Base-by-base conservation (phyloP, 2,329 filamentous ascomycete genomes). In the Penicillium sp. region DNA sequence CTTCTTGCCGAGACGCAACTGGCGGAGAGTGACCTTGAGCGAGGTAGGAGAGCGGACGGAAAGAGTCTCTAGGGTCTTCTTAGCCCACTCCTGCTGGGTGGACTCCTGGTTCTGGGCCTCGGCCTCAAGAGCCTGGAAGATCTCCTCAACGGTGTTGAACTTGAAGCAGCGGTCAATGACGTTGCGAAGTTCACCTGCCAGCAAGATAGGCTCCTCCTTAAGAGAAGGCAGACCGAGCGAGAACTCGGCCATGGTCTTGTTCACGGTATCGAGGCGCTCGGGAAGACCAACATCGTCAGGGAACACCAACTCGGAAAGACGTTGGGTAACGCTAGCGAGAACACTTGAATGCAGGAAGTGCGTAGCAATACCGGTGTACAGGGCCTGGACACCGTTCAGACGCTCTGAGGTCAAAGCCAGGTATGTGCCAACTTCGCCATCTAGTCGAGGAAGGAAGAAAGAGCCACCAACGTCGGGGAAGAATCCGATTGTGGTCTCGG, bases 401-500 rank as follows among this genome's bases (percentile, higher is more conserved):
- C 85, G 83, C 68, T 93, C 88, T 68, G 91, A 94, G 7, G 94
- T 99, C 58, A 99, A 80, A 18, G 91, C 94, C 41, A 99, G 85
- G 74, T 97, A 99, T 18, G 89, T 96, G 52, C 94, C 94, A 51
- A 95, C 75, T 53, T 85, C 79, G 45, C 94, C 94, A 65, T 95
- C 85, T 80, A 99, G 85, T 58, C 91, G 83, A 15, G 94, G 90
- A 49, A 99, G 80, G 80, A 97, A 97, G 79, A 97, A 99, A 10
- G 90, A 95, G 29, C 88, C 95, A 56, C 94, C 94, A 45, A 99
- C 94, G 67, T 99, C 95, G 6, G 95, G 94, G 81, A 99, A 99
- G 80, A 97, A 96, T 36, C 94, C 94, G 68, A 99, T 99, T 8
- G 85, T 95, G 4, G 94, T 99, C 77, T 99, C 94, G 28, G 94